These are phyloP conservation scores for Penicillium frequentans DNA, from an alignment of 2,329 filamentous ascomycete genomes.

Conservation along the genomic window DNA sequence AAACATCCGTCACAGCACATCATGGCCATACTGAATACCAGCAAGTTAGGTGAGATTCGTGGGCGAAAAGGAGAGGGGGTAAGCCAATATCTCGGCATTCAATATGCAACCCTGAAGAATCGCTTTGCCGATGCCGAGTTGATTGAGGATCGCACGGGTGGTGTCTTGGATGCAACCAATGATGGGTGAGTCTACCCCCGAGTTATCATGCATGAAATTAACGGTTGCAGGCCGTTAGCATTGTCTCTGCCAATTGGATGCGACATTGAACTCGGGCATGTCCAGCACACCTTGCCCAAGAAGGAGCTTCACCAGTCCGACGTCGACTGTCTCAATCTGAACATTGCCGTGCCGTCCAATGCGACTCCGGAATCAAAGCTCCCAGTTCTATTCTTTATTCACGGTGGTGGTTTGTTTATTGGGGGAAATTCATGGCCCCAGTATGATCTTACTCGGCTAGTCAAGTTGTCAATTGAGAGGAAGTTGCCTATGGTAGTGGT, in stretches of 20 bases:
- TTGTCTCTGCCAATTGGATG: constrained; percentile 43
- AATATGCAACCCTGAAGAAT: constrained; percentile 38
- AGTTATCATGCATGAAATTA: neutral
- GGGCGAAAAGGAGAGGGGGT: constrained; percentile 21
- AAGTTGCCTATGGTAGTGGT: constrained; percentile 50
- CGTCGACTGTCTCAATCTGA: constrained; percentile 53
- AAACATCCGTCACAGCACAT: neutral
- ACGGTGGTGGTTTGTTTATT: constrained; percentile 53
- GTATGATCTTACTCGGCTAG: constrained; percentile 48
- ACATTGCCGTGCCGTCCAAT: constrained; percentile 48
- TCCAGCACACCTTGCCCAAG: constrained; percentile 50
- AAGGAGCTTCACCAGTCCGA: constrained; percentile 45
- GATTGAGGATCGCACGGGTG: constrained; percentile 23
- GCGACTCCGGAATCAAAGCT: constrained; percentile 33
- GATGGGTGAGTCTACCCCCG: constrained; percentile 31
- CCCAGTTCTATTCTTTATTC: constrained; percentile 55
- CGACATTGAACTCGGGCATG: constrained; percentile 49
- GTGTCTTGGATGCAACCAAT: constrained; percentile 33
- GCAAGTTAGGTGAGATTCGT: constrained; percentile 28
- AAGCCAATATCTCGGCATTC: constrained; percentile 37
- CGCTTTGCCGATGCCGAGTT: constrained; percentile 37
- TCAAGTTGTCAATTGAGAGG: constrained; percentile 45
- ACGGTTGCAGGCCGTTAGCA: constrained; percentile 34
- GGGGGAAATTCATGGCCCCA: constrained; percentile 56
- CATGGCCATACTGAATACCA: constrained; percentile 21